Base-by-base conservation (phyloP, 495 filamentous ascomycete species). In the Hypoxylon lienhwacheense region DNA sequence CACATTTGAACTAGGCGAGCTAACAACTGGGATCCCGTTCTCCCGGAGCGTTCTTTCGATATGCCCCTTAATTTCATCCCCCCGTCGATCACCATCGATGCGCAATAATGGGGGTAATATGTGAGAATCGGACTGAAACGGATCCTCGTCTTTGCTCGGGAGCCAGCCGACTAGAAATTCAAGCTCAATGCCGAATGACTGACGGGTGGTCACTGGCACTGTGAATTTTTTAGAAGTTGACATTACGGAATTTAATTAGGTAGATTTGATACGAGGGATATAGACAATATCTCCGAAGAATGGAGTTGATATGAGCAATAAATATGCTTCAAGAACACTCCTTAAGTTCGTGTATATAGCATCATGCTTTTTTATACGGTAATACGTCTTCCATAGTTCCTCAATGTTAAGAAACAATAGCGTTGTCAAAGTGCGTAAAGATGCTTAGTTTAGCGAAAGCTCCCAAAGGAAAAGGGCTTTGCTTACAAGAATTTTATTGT, bases 101-200 rank as follows among this genome's bases (percentile, higher is more conserved):
- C 55, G 55, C 28, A 60, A 36, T 24, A 65, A 12, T 24, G 65
- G 65, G 7, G 65, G 47, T 6, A 67, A 43, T 5, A 7, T 21
- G 7, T 42, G 4, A 43, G 36, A 45, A 16, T 46, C 33, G 22
- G 17, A n/a, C 26, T 53, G 53, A 22, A 55, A 16, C 6, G 59
- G 54, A 29, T 59, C 59, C 3, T 20, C 17, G n/a, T 26, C 40
- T 7, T 10, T 24, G 14, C 1, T 28, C 10, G 47, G 26, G 2
- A 66, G n/a, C 20, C 44, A 60, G 4, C 64, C 67, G 0, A 70
- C 29, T 1, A 62, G 41, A 7, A 66, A 65, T 45, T 73, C 68
- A 1, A 71, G 34, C 43, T 73, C 68, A 15, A 71, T 46, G 3
- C 70, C 65, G 7, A 55, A 63, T 7, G 53, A 66, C 21, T 53